A percentile compares a stretch with the other conserved stretches of the same genome.
Evolutionary conservation across 331 rosid species (phyloP).

Genomic region (Spiraea crenata): DNA sequence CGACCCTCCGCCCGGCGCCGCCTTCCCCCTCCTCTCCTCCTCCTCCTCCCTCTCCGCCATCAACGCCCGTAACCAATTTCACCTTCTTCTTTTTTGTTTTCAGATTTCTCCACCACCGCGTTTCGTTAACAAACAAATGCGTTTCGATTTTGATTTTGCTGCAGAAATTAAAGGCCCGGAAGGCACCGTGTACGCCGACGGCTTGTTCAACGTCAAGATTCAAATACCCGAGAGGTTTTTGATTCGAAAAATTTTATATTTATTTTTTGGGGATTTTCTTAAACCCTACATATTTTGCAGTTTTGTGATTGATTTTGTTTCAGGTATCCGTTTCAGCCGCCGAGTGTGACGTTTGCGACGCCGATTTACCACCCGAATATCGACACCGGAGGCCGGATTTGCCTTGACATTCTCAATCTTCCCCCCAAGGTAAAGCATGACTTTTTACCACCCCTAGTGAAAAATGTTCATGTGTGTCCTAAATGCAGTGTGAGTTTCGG

Average conservation of each 20-base stretch:
- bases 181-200: constrained; percentile 34
- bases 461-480: neutral
- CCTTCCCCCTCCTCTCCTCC: constrained; percentile 34
- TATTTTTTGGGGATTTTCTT: neutral
- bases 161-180: constrained; percentile 40
- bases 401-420: constrained; percentile 47
- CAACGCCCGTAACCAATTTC: constrained; percentile 26
- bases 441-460: neutral
- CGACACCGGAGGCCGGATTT: constrained; percentile 45
- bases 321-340: constrained; percentile 48
- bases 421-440: constrained; percentile 32
- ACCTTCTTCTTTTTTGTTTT: no score
- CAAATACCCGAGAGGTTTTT: constrained; percentile 36
- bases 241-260: no score
- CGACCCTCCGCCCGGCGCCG: constrained; percentile 43
- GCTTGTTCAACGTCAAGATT: constrained; percentile 34
- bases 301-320: neutral
- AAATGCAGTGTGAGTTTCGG: neutral
- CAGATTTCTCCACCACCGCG: neutral
- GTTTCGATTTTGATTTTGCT: neutral
- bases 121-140: neutral
- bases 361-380: constrained; percentile 46
- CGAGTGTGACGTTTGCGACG: constrained; percentile 41
- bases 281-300: neutral
- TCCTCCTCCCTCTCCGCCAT: constrained; percentile 29